A percentile compares a stretch with the other conserved stretches of the same genome.
Evolutionary conservation across 495 filamentous ascomycete species (phyloP).

Genomic region (Trichoderma virens): DNA sequence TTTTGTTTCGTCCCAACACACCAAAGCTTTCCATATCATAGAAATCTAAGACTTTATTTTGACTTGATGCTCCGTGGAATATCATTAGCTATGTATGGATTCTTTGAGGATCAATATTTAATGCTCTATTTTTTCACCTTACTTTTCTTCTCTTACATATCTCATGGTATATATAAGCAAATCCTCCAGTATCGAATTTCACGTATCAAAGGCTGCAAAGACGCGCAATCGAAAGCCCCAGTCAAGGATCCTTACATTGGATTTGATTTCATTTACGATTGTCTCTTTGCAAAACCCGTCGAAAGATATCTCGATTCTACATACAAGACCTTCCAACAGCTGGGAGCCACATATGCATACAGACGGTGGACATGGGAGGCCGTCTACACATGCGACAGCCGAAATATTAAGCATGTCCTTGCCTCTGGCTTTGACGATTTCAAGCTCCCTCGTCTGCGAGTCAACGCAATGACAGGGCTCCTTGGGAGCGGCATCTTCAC

Average conservation of each 20-base stretch:
- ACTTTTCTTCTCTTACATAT: neutral
- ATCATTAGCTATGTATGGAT: neutral
- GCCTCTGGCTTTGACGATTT: conserved; percentile 63
- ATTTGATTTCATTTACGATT: conserved; percentile 22
- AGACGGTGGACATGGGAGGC: conserved; percentile 23
- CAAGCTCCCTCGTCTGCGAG: conserved; percentile 27
- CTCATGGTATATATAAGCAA: neutral
- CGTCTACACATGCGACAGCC: conserved; percentile 56
- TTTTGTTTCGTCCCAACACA: neutral
- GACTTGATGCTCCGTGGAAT: neutral
- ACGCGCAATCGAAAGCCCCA: conserved; percentile 13
- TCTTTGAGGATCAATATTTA: neutral
- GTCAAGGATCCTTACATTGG: conserved; percentile 24
- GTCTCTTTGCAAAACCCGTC: conserved; percentile 18
- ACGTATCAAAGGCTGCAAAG: conserved; percentile 13
- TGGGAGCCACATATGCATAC: conserved; percentile 25
- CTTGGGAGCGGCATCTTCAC: conserved; percentile 43
- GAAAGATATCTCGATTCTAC: conserved; percentile 22
- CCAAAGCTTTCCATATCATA: neutral
- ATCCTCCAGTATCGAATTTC: neutral
- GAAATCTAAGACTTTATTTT: neutral
- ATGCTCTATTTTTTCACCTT: neutral
- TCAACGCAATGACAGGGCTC: conserved; percentile 26
- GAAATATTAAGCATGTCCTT: conserved; percentile 62
- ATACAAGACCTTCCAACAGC: conserved; percentile 17